Evolutionary conservation across 73 alveolate species (phyloP).

Genomic region (Stentor coeruleus): DNA sequence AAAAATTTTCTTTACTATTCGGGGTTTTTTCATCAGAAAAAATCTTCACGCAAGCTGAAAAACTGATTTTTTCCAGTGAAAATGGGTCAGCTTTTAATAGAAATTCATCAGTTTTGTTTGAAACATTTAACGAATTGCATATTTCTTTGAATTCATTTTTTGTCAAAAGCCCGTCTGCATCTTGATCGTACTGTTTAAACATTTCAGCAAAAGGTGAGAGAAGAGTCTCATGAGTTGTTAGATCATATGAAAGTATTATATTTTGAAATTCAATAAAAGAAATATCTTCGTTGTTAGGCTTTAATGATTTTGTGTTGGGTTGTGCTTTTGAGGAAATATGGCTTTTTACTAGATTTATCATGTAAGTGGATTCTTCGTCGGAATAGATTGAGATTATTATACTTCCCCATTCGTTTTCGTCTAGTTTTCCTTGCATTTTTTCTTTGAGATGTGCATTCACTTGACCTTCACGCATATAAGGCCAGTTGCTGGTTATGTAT

Average conservation of each 20-base stretch:
- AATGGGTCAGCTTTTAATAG: not conserved
- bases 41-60: not conserved
- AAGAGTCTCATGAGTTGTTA: slow-evolving; percentile 88
- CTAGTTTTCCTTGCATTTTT: slow-evolving; percentile 68
- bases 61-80: not conserved
- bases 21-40: not conserved
- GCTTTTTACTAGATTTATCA: slow-evolving; percentile 9
- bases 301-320: not conserved
- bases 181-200: slow-evolving; percentile 77
- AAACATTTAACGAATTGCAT: not conserved
- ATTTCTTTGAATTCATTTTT: slow-evolving; percentile 74
- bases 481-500: slow-evolving; percentile 64
- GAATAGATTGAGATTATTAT: slow-evolving; percentile 92
- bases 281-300: slow-evolving; percentile 27
- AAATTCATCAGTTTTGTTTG: not conserved
- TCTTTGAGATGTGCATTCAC: slow-evolving; percentile 63
- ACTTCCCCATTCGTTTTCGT: slow-evolving; percentile 90
- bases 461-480: slow-evolving; percentile 82
- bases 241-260: slow-evolving; percentile 84
- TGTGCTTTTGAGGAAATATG: slow-evolving; percentile 33
- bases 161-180: slow-evolving; percentile 82
- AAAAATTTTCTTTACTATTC: not conserved
- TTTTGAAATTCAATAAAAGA: slow-evolving; percentile 65
- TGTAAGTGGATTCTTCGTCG: slow-evolving; percentile 74
- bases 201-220: slow-evolving; percentile 70